These are phyloP conservation scores for Psilocybe subaeruginosa DNA, from an alignment of 768 basidiomycete species.

Conservation along the genomic window DNA sequence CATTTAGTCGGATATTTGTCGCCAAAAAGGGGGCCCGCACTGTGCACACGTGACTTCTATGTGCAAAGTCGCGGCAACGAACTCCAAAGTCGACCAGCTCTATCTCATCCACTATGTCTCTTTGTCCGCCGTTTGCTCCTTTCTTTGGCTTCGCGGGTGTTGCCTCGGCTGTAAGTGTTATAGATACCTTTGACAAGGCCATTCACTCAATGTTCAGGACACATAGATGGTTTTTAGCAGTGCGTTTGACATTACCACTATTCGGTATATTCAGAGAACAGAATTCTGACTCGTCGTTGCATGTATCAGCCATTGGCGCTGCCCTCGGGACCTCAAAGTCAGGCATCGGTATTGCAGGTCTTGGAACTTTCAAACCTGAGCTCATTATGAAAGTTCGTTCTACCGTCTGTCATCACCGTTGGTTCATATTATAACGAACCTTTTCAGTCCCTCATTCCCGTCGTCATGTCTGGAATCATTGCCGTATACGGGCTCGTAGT, in stretches of 20 bases:
- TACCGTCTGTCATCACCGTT: not conserved
- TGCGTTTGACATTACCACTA: slow-evolving; percentile 43
- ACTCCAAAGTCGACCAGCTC: slow-evolving; percentile 4
- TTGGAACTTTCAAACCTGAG: slow-evolving; percentile 93
- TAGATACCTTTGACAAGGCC: not conserved
- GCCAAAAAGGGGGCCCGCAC: not conserved
- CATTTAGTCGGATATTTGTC: not conserved
- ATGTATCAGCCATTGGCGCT: slow-evolving; percentile 78
- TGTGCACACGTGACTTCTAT: not conserved
- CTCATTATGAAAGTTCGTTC: slow-evolving; percentile 92
- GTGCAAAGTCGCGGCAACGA: slow-evolving; percentile 3
- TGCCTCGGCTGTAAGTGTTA: slow-evolving; percentile 76
- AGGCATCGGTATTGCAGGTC: slow-evolving; percentile 95
- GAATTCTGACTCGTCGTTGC: not conserved
- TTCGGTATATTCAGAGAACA: not conserved
- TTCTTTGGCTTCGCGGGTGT: slow-evolving; percentile 99
- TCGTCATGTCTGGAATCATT: slow-evolving; percentile 98
- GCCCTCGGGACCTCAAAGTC: slow-evolving; percentile 97
- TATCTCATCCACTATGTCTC: slow-evolving; percentile 46
- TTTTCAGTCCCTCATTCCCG: slow-evolving; percentile 86
- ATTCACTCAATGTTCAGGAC: not conserved
- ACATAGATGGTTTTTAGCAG: slow-evolving; percentile 93
- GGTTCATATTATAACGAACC: not conserved
- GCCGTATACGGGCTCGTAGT: slow-evolving; percentile 98
- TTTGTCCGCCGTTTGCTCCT: slow-evolving; percentile 92